These are phyloP conservation scores for Trypanosoma melophagium DNA, from an alignment of 208 protist genomes.

Conservation along the genomic window DNA sequence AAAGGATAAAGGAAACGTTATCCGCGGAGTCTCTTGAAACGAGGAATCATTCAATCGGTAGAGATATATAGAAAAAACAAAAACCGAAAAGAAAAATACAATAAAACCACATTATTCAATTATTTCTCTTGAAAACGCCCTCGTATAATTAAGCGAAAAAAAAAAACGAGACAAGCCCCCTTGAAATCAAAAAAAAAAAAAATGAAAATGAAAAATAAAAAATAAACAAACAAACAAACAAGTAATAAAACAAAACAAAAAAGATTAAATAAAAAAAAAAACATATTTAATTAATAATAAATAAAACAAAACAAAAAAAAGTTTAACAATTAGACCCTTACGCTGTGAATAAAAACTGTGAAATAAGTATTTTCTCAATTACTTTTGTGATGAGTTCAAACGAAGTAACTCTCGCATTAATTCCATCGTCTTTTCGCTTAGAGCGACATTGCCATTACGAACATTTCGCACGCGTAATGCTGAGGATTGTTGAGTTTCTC, in stretches of 20 bases:
- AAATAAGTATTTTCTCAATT: neutral
- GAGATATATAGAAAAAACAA: slow-evolving; percentile 2
- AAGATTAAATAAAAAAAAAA: slow-evolving; percentile 17
- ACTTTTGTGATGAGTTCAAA: neutral
- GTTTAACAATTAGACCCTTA: neutral
- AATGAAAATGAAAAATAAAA: slow-evolving; percentile 21
- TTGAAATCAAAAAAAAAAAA: neutral
- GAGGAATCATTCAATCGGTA: neutral
- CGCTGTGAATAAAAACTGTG: slow-evolving; percentile 1
- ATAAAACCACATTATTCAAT: neutral
- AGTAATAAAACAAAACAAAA: slow-evolving; percentile 4
- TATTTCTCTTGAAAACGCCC: no score
- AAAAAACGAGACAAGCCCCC: slow-evolving; percentile 1
- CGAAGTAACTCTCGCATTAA: neutral
- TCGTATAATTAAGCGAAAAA: slow-evolving; percentile 8
- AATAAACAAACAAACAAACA: slow-evolving; percentile 20
- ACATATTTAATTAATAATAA: slow-evolving; percentile 14
- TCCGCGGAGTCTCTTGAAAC: neutral
- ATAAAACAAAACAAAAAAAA: neutral
- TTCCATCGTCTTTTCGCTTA: neutral
- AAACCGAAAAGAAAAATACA: slow-evolving; percentile 15
- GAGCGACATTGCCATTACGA: neutral
- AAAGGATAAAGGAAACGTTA: no score
- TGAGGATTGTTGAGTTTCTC: neutral
- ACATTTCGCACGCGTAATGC: neutral